Evolutionary conservation across 129 eudicot species (phyloP), one percentile per base, ranked within the genome.

Genomic region (Sambucus nigra): DNA sequence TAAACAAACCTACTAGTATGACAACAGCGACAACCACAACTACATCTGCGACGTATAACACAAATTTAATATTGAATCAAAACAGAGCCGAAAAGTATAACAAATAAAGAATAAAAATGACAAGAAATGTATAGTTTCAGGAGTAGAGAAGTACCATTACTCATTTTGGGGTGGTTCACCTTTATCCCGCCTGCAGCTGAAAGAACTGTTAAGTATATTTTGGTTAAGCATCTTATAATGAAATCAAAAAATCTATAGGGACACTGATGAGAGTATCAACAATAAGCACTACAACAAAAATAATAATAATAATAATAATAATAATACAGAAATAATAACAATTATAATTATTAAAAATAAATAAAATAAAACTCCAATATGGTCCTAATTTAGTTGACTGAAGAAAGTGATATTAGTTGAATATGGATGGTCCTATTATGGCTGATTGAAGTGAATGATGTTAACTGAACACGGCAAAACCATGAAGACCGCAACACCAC

Each of bases 171-270:
- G 61, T 81, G 86, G 79, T 81, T 88, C 64, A 89, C 79, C 76
- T 76, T 84, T 76, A 89, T 89, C 66, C 98, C 98, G n/a, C 98
- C 98, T 25, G 98, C 53, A 53, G 98, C 98, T 38, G 98, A 89
- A 62, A 89, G 83, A 76, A 89, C 98, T 89, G 88, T 51, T 5
- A 65, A 66, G 49, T 28, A 53, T 35, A 20, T 11, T 15, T 47
- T 20, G 14, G 69, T 66, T 28, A 66, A 70, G 63, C 56, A 72
- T 42, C 38, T 31, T 25, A 42, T 28, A 11, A 50, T 18, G n/a
- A 27, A 50, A 39, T 47, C 28, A 48, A 39, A 27, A 12, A 63
- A 19, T 38, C 41, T 31, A 28, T 9, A 22, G 19, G 15, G 17
- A 21, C 14, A 21, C 18, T 16, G 13, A 11, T 29, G 8, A 29